These are phyloP conservation scores for Xerophyta viscosa DNA, from an alignment of 106 monocot species.

Conservation along the genomic window DNA sequence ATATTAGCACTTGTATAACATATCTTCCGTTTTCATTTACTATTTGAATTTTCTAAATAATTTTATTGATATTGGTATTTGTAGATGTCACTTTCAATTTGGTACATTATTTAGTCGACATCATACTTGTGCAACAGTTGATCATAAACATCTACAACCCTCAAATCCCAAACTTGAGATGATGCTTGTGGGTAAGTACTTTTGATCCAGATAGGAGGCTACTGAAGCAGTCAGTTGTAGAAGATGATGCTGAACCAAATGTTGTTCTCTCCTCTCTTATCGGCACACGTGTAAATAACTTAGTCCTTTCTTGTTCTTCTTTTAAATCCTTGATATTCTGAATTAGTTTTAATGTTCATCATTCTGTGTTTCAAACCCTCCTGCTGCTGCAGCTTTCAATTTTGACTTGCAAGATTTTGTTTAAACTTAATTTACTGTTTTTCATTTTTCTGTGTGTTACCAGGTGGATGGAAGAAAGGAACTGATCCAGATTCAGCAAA, in stretches of 20 bases:
- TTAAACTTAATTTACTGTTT: too few species aligned
- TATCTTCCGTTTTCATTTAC: too few species aligned
- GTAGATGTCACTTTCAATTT: too few species aligned
- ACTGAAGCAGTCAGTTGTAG: conserved; percentile 80
- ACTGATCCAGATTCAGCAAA: conserved; percentile 65
- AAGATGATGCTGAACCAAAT: conserved; percentile 93
- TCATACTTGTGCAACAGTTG: too few species aligned
- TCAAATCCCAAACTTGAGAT: too few species aligned
- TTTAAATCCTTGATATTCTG: not conserved
- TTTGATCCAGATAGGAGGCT: conserved; percentile 81
- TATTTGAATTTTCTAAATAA: too few species aligned
- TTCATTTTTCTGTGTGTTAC: conserved; percentile 1
- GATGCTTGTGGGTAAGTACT: conserved; percentile 99
- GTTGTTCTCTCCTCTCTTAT: conserved; percentile 91
- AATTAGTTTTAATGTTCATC: not conserved
- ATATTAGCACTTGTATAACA: too few species aligned
- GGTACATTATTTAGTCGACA: too few species aligned
- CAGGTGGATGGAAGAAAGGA: conserved; percentile 87
- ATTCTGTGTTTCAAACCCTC: not conserved
- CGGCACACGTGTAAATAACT: conserved; percentile 69
- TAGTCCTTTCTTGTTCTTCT: not conserved
- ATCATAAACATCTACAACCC: too few species aligned
- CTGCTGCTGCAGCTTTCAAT: too few species aligned
- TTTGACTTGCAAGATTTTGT: too few species aligned
- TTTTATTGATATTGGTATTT: too few species aligned